Evolutionary conservation across 192 early-diverging fungal genomes (phyloP).

Genomic region (Endogone sp.): DNA sequence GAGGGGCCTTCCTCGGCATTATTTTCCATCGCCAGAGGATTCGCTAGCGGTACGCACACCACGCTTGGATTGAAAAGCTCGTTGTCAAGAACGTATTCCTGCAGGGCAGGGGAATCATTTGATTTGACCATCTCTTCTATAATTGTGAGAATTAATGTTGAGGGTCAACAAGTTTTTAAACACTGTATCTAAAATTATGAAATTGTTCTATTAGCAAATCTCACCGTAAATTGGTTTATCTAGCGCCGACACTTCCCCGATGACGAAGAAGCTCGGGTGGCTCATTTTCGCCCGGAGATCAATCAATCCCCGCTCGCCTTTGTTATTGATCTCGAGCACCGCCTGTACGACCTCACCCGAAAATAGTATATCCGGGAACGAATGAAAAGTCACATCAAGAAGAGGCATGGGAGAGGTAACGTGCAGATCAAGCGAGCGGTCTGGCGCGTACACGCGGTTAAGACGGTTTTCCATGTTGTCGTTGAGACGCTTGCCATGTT

Average conservation of each 20-base stretch:
- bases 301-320: slow-evolving; percentile 68
- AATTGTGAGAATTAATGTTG: background rate
- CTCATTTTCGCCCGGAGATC: slow-evolving; percentile 73
- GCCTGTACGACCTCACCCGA: slow-evolving; percentile 78
- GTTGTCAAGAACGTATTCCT: slow-evolving; percentile 39
- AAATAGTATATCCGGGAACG: slow-evolving; percentile 72
- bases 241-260: slow-evolving; percentile 48
- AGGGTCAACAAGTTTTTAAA: too few species aligned
- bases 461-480: slow-evolving; percentile 68
- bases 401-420: slow-evolving; percentile 83
- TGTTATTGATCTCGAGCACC: slow-evolving; percentile 79
- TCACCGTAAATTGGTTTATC: slow-evolving; percentile 38
- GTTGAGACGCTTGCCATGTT: slow-evolving; percentile 69
- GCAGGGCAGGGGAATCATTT: slow-evolving; percentile 12
- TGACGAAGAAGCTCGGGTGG: slow-evolving; percentile 83
- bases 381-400: slow-evolving; percentile 71
- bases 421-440: slow-evolving; percentile 64
- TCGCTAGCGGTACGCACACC: slow-evolving; percentile 34
- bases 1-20: too few species aligned
- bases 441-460: slow-evolving; percentile 57
- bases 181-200: too few species aligned
- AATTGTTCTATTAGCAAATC: too few species aligned
- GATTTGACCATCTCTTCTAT: slow-evolving; percentile 12
- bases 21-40: too few species aligned
- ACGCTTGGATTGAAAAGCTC: slow-evolving; percentile 52